Percentiles rank a stretch among this genome's conserved stretches.
These are phyloP conservation scores for Calonectria pteridis DNA, from an alignment of 2,329 filamentous ascomycete genomes.

Conservation along the genomic window DNA sequence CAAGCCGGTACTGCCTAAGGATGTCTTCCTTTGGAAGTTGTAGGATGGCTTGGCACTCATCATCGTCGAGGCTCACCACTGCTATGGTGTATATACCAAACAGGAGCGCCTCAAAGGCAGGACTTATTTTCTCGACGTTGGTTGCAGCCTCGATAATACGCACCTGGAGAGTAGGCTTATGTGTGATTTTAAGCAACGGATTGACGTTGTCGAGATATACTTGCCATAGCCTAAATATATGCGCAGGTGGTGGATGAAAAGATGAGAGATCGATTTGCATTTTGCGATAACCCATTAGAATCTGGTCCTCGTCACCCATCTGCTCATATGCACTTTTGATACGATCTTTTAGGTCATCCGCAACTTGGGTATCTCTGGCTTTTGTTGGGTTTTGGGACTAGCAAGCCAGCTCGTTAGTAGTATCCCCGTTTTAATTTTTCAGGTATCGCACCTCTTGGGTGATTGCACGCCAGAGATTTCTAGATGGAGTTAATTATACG, in stretches of 20 bases:
- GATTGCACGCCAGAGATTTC: slow-evolving; percentile 8
- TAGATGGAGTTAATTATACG: background rate
- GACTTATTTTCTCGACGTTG: slow-evolving; percentile 43
- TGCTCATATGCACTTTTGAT: slow-evolving; percentile 49
- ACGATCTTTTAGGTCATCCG: background rate
- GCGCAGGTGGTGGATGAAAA: slow-evolving; percentile 61
- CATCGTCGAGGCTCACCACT: slow-evolving; percentile 55
- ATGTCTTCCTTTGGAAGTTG: slow-evolving; percentile 55
- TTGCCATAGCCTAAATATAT: slow-evolving; percentile 68
- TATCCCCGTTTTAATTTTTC: background rate
- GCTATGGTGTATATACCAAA: slow-evolving; percentile 65
- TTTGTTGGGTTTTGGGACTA: background rate
- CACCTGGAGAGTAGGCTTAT: slow-evolving; percentile 65
- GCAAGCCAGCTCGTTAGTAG: background rate
- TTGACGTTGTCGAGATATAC: slow-evolving; percentile 70
- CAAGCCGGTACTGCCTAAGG: slow-evolving; percentile 58
- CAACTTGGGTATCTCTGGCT: background rate
- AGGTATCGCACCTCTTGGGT: background rate
- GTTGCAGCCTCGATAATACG: slow-evolving; percentile 25
- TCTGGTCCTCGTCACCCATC: slow-evolving; percentile 53
- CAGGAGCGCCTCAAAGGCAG: slow-evolving; percentile 65
- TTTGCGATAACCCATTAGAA: slow-evolving; percentile 65
- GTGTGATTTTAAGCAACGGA: slow-evolving; percentile 69
- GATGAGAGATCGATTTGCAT: slow-evolving; percentile 57
- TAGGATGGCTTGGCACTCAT: slow-evolving; percentile 59